A percentile compares a stretch with the other conserved stretches of the same genome.
Evolutionary conservation across 2,329 filamentous ascomycete genomes (phyloP).

Genomic region (Colletotrichum somersetense): DNA sequence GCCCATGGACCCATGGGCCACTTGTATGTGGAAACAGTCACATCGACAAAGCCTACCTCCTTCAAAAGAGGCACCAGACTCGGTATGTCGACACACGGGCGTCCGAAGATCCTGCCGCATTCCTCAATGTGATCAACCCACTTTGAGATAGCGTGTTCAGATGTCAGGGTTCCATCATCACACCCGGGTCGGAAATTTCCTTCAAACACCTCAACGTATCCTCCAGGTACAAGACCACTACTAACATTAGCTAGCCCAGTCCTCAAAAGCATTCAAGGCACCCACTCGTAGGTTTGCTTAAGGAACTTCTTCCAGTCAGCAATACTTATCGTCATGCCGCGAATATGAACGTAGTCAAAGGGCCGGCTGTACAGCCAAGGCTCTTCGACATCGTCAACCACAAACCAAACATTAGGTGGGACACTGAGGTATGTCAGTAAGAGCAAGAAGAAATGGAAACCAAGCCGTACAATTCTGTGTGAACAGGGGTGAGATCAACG

Average conservation of each 20-base stretch:
- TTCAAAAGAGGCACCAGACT: conserved; percentile 52
- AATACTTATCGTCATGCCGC: conserved; percentile 57
- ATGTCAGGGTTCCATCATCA: conserved; percentile 47
- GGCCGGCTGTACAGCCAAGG: neutral
- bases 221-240: conserved; percentile 53
- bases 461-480: conserved; percentile 44
- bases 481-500: conserved; percentile 51
- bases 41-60: conserved; percentile 53
- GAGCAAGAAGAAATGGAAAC: conserved; percentile 35
- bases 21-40: conserved; percentile 47
- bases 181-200: conserved; percentile 48
- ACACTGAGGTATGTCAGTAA: conserved; percentile 49
- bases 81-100: conserved; percentile 51
- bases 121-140: conserved; percentile 48
- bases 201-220: conserved; percentile 56
- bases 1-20: conserved; percentile 53
- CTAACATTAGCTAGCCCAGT: neutral
- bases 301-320: conserved; percentile 55
- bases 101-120: conserved; percentile 51
- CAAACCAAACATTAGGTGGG: conserved; percentile 67
- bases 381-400: conserved; percentile 1
- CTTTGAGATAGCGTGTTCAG: conserved; percentile 8
- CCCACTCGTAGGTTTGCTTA: conserved; percentile 58
- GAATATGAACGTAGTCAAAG: neutral
- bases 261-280: neutral